These are phyloP conservation scores for Cenococcum geophilum DNA, from an alignment of 495 filamentous ascomycete genomes.

Conservation along the genomic window DNA sequence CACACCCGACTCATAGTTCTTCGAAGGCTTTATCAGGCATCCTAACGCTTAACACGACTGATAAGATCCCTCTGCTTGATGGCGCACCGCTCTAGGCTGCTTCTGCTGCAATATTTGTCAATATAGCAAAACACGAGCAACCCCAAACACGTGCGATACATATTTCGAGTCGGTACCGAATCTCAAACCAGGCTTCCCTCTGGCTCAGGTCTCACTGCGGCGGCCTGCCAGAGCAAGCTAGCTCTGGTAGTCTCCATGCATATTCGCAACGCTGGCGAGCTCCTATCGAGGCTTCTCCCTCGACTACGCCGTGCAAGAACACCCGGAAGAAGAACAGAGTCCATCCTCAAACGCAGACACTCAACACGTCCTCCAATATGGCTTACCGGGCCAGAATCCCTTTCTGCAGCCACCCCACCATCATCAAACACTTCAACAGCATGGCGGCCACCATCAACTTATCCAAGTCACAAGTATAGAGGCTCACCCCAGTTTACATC, in stretches of 20 bases:
- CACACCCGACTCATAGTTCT: slow-evolving; percentile 24
- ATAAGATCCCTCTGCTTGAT: slow-evolving; percentile 29
- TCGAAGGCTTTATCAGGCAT: slow-evolving; percentile 28
- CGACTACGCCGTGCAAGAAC: slow-evolving; percentile 57
- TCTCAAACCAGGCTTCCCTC: slow-evolving; percentile 32
- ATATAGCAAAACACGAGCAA: slow-evolving; percentile 34
- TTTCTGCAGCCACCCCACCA: slow-evolving; percentile 30
- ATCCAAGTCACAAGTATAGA: slow-evolving; percentile 25
- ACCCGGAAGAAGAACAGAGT: slow-evolving; percentile 39
- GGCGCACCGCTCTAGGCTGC: slow-evolving; percentile 31
- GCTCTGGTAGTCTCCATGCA: slow-evolving; percentile 69
- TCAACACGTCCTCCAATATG: slow-evolving; percentile 29
- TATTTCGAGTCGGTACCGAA: slow-evolving; percentile 19
- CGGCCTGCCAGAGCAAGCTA: slow-evolving; percentile 61
- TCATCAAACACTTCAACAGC: slow-evolving; percentile 29
- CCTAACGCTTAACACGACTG: slow-evolving; percentile 26
- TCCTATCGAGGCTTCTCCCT: slow-evolving; percentile 60
- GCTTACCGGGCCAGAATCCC: slow-evolving; percentile 20
- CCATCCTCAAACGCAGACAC: slow-evolving; percentile 32
- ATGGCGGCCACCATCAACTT: slow-evolving; percentile 22
- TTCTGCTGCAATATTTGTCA: slow-evolving; percentile 35
- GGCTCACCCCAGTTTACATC: slow-evolving; percentile 22
- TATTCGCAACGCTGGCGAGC: slow-evolving; percentile 61
- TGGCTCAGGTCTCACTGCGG: slow-evolving; percentile 39
- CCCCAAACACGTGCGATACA: slow-evolving; percentile 37